Base-by-base conservation (phyloP, 2,329 filamentous ascomycete genomes). In the Ophiognomonia clavigignenti-juglandacearum region DNA sequence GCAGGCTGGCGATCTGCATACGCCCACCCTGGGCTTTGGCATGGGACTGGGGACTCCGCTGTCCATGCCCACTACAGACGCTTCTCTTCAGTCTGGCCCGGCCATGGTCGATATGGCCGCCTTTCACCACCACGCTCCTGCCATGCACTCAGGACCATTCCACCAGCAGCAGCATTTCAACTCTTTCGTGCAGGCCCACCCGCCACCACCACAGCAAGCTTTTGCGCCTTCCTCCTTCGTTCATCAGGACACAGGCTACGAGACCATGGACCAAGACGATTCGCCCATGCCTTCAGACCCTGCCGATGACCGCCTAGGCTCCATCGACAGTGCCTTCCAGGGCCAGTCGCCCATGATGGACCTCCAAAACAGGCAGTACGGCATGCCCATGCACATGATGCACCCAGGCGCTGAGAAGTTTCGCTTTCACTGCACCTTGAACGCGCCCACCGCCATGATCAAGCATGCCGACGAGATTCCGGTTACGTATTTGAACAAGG, bases 401-500 rank as follows among this genome's bases (percentile, higher is more conserved):
- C 78, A 79, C 6, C 58, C 73, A 1, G 73, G 74, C 0, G 77
- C 75, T 9, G 83, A 87, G 58, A 86, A 84, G 60, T 96, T 96
- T 61, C 88, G 93, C 34, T 97, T 88, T 61, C 87, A 93, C 62
- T 85, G 88, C 42, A 93, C 88, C 1, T 69, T 98, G 38, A 95
- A 95, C 63, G 92, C 93, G 1, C 90, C 92, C 3, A 98, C 93
- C 0, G 93, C 93, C 7, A 98, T 97, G 93, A 85, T 95, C 60
- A 95, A 87, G 64, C 83, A 90, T 52, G 69, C 82, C 1, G 86
- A 95, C 51, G 92, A 97, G 64, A 95, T 97, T 20, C 93, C 93
- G 0, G 82, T 97, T n/a, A 96, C 92, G 0, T 98, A 98, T 62
- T 78, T 98, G 16, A 98, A 98, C 71, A 97, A 97, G 67, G 91